Base-by-base conservation (phyloP, 1,139 yeast species). In the Insectozyma bohioensis region DNA sequence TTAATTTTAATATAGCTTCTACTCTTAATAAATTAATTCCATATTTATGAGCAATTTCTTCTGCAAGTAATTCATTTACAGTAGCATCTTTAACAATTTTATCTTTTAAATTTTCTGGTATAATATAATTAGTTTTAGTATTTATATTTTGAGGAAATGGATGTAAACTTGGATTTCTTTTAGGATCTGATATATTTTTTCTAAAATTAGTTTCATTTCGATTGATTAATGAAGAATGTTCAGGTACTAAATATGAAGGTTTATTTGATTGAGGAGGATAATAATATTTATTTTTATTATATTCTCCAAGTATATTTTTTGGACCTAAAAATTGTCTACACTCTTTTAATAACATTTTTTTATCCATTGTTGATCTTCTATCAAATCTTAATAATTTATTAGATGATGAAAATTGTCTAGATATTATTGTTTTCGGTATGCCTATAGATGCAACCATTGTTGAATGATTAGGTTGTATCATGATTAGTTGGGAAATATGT, bases 1-100 rank as follows among this genome's bases (percentile, higher is more conserved):
- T 67, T 46, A 92, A 72, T 54, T 76, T 79, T 18, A 85, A 66
- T 41, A 90, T 71, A 12, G 97, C 97, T 52, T 88, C 96, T 20
- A 92, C 72, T 56, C 97, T 75, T 35, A 88, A 85, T 43, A 88
- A 75, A 51, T 86, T 85, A 41, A 92, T 67, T 5, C 95, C 92
- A 50, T 80, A 82, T 49, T 77, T 78, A 46, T 83, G 78, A 11
- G 97, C 92, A 34, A 85, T 79, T 47, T 80, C 83, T 56, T 85
- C 95, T 21, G 79, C 63, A 31, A 82, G 73, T 30, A 70, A 50
- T 23, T 78, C 76, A 24, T 74, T 71, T 25, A 62, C 65, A 18
- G 62, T 65, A 36, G 80, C 68, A 35, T 79, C 90, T 31, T 67
- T 62, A 37, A 76, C 71, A 28, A 92, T 83, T 30, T 71, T 65